Conservation (phyloP, 2,329 filamentous ascomycete species). For the Colletotrichum godetiae region DNA sequence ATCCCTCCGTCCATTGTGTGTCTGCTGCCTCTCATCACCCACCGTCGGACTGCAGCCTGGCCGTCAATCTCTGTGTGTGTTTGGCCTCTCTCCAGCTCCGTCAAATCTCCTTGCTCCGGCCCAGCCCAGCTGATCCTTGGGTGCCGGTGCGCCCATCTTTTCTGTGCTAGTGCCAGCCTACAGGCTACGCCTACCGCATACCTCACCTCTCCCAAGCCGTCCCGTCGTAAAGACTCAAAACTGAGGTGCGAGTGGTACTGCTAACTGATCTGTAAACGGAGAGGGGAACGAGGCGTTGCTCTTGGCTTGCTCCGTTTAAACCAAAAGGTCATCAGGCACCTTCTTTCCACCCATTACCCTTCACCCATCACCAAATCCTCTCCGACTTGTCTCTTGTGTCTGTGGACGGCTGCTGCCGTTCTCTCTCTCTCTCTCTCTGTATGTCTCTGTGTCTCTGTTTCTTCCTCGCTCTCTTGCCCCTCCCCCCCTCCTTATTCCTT, state of each 20-base stretch:
- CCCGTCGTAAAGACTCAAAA: not conserved
- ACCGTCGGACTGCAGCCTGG: not conserved
- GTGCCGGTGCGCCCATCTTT: not conserved
- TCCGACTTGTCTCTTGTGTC: not conserved
- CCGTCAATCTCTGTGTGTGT: not conserved
- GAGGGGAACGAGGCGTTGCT: slow-evolving; percentile 2
- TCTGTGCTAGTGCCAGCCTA: not conserved
- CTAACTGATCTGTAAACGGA: not conserved
- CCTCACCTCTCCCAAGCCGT: not conserved
- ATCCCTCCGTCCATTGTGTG: not conserved
- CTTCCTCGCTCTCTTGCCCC: not conserved
- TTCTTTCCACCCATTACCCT: not conserved
- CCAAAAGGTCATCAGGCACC: not conserved
- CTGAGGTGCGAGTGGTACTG: not conserved
- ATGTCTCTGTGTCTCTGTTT: not conserved
- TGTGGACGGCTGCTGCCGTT: not conserved
- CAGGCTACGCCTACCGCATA: not conserved
- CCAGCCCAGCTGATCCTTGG: not conserved
- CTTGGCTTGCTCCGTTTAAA: slow-evolving; percentile 5
- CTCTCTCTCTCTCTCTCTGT: not conserved
- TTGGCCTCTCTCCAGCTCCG: not conserved
- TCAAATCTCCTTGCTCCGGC: slow-evolving; percentile 3
- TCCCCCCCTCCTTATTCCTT: not conserved
- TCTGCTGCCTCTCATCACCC: not conserved
- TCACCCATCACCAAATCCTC: not conserved